phyloP scores from a whole-genome alignment of 345 rosid genomes.

The Eucalyptus regnans region DNA sequence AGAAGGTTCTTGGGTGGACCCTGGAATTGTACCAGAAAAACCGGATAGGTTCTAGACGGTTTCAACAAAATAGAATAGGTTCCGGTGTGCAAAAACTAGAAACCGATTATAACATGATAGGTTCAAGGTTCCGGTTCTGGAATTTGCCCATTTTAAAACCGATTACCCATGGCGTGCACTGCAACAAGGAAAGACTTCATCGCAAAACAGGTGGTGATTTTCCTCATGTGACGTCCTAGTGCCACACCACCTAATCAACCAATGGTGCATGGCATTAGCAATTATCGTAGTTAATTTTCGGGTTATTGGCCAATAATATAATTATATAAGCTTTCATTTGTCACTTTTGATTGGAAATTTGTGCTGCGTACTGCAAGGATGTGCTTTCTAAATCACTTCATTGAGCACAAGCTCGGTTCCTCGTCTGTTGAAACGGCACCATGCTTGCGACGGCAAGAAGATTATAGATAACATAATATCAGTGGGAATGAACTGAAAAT shows the following conservation, averaged over 20 bases:
- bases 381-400: neutral
- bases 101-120: rapidly evolving
- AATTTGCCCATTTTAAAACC: too few relatives aligned
- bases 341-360: neutral
- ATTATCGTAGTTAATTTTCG: neutral
- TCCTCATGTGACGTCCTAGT: neutral
- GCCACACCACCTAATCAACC: neutral
- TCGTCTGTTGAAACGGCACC: neutral
- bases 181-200: too few relatives aligned
- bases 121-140: rapidly evolving
- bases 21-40: too few relatives aligned
- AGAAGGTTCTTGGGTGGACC: too few relatives aligned
- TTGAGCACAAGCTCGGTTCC: neutral
- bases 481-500: neutral
- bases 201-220: neutral
- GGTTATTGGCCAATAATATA: neutral
- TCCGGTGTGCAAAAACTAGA: rapidly evolving
- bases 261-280: neutral
- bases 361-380: neutral
- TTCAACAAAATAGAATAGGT: too few relatives aligned
- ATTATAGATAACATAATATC: neutral
- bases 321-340: neutral
- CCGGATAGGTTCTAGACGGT: rapidly evolving
- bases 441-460: neutral
- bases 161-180: too few relatives aligned